A percentile compares a stretch with the other conserved stretches of the same genome.
Conservation (phyloP, 2,329 filamentous ascomycete species). For the Xylaria sp. region DNA sequence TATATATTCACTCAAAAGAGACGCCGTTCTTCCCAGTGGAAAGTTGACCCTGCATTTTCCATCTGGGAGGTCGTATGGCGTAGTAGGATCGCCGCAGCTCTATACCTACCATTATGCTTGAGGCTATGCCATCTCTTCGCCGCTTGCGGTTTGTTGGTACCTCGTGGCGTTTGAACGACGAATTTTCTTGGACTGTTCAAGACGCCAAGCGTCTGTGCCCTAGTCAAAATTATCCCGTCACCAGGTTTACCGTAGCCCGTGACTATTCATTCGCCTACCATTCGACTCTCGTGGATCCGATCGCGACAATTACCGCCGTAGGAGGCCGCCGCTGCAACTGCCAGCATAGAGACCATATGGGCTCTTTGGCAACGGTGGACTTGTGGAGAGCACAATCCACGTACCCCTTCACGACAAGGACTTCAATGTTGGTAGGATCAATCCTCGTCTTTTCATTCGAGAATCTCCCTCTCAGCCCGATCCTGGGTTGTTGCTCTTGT, state of each 20-base stretch:
- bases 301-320: neutral
- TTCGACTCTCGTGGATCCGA: neutral
- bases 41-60: neutral
- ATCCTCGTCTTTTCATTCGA: slow-evolving; percentile 6
- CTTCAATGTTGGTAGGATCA: neutral
- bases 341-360: neutral
- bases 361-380: neutral
- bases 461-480: neutral
- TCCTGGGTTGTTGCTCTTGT: slow-evolving; percentile 22
- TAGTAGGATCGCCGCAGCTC: neutral
- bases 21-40: neutral
- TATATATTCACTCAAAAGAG: neutral
- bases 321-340: neutral
- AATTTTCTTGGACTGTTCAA: neutral
- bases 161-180: neutral
- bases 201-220: neutral
- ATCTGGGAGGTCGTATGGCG: neutral
- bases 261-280: neutral
- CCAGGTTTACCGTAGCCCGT: neutral
- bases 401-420: neutral
- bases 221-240: neutral
- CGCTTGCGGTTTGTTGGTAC: neutral
- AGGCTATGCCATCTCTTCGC: neutral
- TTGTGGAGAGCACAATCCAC: neutral
- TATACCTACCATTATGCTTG: neutral